Base-by-base conservation (phyloP, 495 filamentous ascomycete species). In the Ramalina peruviana region DNA sequence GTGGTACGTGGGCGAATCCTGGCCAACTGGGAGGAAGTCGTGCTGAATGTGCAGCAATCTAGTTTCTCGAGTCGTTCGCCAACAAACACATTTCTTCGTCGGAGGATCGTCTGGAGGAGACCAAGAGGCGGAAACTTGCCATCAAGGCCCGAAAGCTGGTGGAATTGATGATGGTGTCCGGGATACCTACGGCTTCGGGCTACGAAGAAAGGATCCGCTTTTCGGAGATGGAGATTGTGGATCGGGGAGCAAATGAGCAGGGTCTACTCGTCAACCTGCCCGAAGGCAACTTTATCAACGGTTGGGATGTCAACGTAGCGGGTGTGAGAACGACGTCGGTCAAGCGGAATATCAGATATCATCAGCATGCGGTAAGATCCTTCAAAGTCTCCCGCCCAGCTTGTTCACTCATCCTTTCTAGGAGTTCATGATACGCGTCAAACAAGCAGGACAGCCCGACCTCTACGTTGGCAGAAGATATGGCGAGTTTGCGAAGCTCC, bases 111-210 rank as follows among this genome's bases (percentile, higher is more conserved):
- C 66, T 96, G 43, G 92, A 98, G 63, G 87, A 96, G 64, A 97
- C 93, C 3, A 98, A 98, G 74, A 75, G 92, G 40, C 74, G 80
- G 60, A 97, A 97, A 67, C 67, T 98, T 47, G 89, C 93, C 0
- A 67, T 82, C 48, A 98, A 98, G 74, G 85, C 86, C 26, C 81
- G 88, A 62, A 98, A 98, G 71, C 67, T 98, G 46, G 83, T 98
- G 26, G 92, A 97, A 68, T 70, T 98, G 51, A 97, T 98, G 92
- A 95, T 98, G 88, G 93, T 97, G 16, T 95, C 88, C 4, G 92
- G 93, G 4, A 82, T 98, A 43, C 88, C 85, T 19, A 98, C 92
- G 2, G 88, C 92, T 15, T 95, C 88, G 16, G 92, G 92, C 3
- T 98, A 97, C 58, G 92, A 98, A 65, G 92, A 98, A 63, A 77